phyloP scores from a whole-genome alignment of 192 early-diverging fungal genomes.

The Chytriomyces sp. region DNA sequence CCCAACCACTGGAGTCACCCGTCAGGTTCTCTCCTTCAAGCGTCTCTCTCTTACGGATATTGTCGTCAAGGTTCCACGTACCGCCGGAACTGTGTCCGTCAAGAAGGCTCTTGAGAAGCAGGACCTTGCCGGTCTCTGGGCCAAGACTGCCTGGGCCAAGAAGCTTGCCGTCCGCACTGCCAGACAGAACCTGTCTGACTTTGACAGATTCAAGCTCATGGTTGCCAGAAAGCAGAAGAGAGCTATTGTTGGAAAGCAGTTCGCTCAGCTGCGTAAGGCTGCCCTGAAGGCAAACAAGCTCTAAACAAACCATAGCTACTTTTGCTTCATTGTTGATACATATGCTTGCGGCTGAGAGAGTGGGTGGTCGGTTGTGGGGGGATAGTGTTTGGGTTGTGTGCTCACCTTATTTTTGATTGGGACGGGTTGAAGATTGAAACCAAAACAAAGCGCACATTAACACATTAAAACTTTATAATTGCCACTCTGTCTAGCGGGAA shows the following conservation, averaged over 20 bases:
- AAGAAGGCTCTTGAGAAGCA: constrained; percentile 84
- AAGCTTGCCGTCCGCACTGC: constrained; percentile 84
- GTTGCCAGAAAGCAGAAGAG: constrained; percentile 90
- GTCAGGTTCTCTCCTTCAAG: constrained; percentile 88
- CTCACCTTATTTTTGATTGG: too few species aligned
- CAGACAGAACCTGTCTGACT: constrained; percentile 85
- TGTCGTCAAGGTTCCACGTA: constrained; percentile 84
- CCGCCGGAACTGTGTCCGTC: constrained; percentile 74
- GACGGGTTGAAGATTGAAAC: too few species aligned
- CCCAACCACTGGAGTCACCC: constrained; percentile 91
- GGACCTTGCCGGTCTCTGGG: constrained; percentile 80
- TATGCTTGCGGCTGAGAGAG: too few species aligned
- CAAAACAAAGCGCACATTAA: too few species aligned
- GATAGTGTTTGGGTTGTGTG: too few species aligned
- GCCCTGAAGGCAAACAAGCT: constrained; percentile 20
- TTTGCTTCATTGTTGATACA: too few species aligned
- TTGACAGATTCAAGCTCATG: constrained; percentile 98
- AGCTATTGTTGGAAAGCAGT: constrained; percentile 51
- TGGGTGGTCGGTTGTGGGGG: too few species aligned
- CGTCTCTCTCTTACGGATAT: constrained; percentile 90
- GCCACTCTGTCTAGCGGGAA: too few species aligned
- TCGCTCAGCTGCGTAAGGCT: constrained; percentile 49
- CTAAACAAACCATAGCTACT: constrained; percentile 1
- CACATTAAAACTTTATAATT: too few species aligned
- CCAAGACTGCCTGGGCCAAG: constrained; percentile 93